Evolutionary conservation across 2,329 filamentous ascomycete species (phyloP).

Genomic region (Aureobasidium sp.): DNA sequence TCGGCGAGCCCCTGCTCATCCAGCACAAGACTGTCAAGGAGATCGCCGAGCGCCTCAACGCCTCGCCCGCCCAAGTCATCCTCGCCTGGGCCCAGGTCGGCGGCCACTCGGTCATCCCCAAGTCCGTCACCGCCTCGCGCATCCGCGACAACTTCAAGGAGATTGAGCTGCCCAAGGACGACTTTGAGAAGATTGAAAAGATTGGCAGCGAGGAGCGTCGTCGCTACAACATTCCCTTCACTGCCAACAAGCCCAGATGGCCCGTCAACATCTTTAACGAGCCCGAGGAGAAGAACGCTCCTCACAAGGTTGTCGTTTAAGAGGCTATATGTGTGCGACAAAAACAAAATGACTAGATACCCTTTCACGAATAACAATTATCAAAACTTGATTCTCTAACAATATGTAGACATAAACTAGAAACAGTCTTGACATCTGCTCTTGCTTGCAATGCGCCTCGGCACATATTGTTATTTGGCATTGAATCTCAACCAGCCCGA

Average conservation of each 20-base stretch:
- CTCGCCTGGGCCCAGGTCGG: constrained; percentile 74
- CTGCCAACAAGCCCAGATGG: constrained; percentile 13
- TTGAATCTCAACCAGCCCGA: no score
- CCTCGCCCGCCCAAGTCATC: constrained; percentile 67
- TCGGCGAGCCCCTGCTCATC: constrained; percentile 39
- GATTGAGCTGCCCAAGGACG: constrained; percentile 64
- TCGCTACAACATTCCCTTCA: constrained; percentile 55
- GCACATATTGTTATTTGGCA: no score
- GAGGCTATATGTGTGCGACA: not conserved
- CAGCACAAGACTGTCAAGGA: constrained; percentile 57
- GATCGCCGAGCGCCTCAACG: constrained; percentile 51
- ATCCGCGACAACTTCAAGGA: constrained; percentile 67
- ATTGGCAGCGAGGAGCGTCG: constrained; percentile 58
- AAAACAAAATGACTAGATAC: not conserved
- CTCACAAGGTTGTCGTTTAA: constrained; percentile 8
- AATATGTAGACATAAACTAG: no score
- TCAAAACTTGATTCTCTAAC: not conserved
- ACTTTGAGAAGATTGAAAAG: constrained; percentile 61
- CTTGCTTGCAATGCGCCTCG: no score
- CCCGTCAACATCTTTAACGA: constrained; percentile 10
- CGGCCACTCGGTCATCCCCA: constrained; percentile 78
- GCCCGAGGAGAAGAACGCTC: constrained; percentile 9
- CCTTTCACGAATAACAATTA: not conserved
- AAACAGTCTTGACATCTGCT: no score
- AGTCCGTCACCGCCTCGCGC: constrained; percentile 65